Base-by-base conservation (phyloP, 768 basidiomycete genomes). In the Rhizopogon vulgaris region DNA sequence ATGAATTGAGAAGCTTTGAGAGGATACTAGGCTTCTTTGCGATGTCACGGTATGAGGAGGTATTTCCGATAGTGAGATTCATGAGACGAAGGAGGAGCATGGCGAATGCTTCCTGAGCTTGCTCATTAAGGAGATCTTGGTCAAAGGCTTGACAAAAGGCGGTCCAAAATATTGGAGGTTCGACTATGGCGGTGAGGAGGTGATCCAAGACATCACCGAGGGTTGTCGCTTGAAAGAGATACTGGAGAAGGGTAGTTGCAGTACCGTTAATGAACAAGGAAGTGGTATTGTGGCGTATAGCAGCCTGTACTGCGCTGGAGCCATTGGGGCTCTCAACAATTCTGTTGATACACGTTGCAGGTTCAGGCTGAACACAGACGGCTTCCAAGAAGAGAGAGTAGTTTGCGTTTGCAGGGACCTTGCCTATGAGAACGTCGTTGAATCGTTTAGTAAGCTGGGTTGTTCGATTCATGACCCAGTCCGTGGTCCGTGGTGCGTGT, bases 91-190 rank as follows among this genome's bases (percentile, higher is more conserved):
- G 64, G 3, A 84, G 70, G n/a, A 82, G 66, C 71, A 71, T 75
- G 0, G 72, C 77, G 53, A 81, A 78, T 9, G 61, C 61, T 18
- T 40, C 48, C 53, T 78, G 70, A 0, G 68, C 73, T 7, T 61
- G 43, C 17, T 69, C 63, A 41, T 64, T 51, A 18, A 79, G 60
- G 5, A 59, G 56, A 14, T 65, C 63, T 15, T 58, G 61, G 28
- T 67, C 58, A 30, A 75, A 77, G 15, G 71, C 72, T 8, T 60
- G 47, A 1, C 58, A 53, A 51, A 75, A 74, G 6, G 62, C 58
- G 40, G 49, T 56, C 78, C 78, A 83, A 56, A 82, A 81, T 28
- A 79, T 67, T 1, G 78, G 73, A 0, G 79, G 80, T 0, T 80
- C 69, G 11, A 76, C 71, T 22, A 83, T 72, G 1, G 57, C 56